A percentile compares a stretch with the other conserved stretches of the same genome.
Conservation (phyloP, 306 rosid species). For the Coriaria nepalensis region DNA sequence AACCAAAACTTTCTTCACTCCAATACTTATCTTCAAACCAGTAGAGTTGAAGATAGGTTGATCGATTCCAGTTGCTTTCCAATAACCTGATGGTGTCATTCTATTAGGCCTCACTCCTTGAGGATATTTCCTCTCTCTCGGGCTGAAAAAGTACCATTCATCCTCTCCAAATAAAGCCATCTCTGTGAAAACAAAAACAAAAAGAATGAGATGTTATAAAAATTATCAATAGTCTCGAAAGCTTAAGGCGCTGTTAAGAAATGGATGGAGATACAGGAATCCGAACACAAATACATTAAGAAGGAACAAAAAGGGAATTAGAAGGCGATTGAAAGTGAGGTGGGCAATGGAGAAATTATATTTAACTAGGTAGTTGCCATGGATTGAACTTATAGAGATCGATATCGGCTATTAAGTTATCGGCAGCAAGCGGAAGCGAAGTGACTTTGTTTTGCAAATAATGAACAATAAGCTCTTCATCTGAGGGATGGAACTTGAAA, state of each 20-base stretch:
- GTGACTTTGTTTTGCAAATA: constrained; percentile 46
- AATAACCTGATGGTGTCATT: constrained; percentile 53
- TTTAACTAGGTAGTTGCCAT: constrained; percentile 67
- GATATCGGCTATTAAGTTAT: constrained; percentile 41
- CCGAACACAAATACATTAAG: too few relatives aligned
- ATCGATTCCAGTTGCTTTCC: constrained; percentile 69
- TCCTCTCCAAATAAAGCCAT: constrained; percentile 59
- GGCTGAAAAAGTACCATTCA: constrained; percentile 11
- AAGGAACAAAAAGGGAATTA: too few relatives aligned
- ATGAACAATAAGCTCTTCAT: constrained; percentile 74
- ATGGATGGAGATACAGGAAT: too few relatives aligned
- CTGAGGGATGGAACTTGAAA: constrained; percentile 76
- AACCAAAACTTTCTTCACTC: constrained; percentile 61
- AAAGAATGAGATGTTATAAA: not conserved
- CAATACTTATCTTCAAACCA: constrained; percentile 29
- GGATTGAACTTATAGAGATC: constrained; percentile 55
- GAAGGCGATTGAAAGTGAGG: constrained; percentile 12
- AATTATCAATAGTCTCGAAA: too few relatives aligned
- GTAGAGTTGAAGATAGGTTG: constrained; percentile 42
- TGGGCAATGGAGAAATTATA: constrained; percentile 11
- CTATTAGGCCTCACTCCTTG: constrained; percentile 63
- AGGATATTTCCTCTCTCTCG: too few relatives aligned
- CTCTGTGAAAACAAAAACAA: constrained; percentile 27
- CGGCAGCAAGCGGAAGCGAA: constrained; percentile 58
- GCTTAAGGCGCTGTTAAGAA: constrained; percentile 4